These are phyloP conservation scores for Talaromyces sp. DNA, from an alignment of 2,329 filamentous ascomycete species.

Conservation along the genomic window DNA sequence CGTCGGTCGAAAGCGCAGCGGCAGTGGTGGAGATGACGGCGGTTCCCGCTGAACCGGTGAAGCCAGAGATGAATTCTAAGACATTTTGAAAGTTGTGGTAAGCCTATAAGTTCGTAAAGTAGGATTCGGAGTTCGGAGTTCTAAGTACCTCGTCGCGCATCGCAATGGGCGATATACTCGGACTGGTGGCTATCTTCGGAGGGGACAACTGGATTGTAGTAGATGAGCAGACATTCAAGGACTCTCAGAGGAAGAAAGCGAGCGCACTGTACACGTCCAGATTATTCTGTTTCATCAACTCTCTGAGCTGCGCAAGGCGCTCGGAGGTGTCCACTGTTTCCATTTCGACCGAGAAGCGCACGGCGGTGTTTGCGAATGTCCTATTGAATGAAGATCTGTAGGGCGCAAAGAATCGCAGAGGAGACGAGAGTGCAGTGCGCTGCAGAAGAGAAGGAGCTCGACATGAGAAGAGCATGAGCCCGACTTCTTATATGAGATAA, in stretches of 20 bases:
- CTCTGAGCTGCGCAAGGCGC: constrained; percentile 69
- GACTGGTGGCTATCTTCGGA: constrained; percentile 97
- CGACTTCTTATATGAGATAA: neutral
- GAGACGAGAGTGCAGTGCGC: constrained; percentile 20
- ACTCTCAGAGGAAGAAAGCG: neutral
- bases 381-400: constrained; percentile 12
- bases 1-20: constrained; percentile 88
- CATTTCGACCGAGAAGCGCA: constrained; percentile 54
- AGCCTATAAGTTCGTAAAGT: constrained; percentile 4
- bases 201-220: constrained; percentile 64
- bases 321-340: constrained; percentile 71
- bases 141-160: constrained; percentile 67
- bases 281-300: constrained; percentile 79
- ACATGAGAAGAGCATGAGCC: constrained; percentile 36
- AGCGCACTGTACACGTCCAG: constrained; percentile 83
- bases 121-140: neutral
- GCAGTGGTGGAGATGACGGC: constrained; percentile 82
- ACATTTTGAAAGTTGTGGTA: constrained; percentile 16
- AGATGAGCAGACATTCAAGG: neutral
- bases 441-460: constrained; percentile 26
- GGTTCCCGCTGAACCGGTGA: constrained; percentile 90
- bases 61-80: constrained; percentile 79
- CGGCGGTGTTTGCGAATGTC: constrained; percentile 35
- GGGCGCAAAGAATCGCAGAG: constrained; percentile 23
- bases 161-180: constrained; percentile 96